Conservation (phyloP, 176 grass and related monocot species). For the Ananas comosus region DNA sequence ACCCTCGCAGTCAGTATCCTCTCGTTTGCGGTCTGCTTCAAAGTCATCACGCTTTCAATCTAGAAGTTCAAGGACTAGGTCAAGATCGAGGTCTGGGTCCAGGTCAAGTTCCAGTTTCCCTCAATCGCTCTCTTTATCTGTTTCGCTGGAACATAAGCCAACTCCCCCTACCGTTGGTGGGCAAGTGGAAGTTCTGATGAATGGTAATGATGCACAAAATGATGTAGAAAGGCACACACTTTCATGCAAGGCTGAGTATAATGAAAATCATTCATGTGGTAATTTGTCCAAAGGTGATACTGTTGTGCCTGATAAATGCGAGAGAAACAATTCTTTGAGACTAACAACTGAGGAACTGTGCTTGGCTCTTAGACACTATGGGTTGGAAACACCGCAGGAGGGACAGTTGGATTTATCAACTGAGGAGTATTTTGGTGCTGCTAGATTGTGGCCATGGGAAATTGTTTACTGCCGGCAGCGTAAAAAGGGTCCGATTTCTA, state of each 20-base stretch:
- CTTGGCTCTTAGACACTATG: constrained; percentile 28
- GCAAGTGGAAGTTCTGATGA: constrained; percentile 1
- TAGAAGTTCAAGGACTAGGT: constrained; percentile 18
- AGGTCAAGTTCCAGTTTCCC: constrained; percentile 24
- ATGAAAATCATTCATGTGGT: constrained; percentile 2
- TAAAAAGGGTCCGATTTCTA: constrained; percentile 54
- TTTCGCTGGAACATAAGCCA: constrained; percentile 23
- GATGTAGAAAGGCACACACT: constrained; percentile 13
- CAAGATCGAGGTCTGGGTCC: constrained; percentile 13
- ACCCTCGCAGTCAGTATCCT: constrained; percentile 37
- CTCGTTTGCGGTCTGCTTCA: constrained; percentile 43
- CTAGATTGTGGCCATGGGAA: constrained; percentile 52
- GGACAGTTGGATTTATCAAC: constrained; percentile 22
- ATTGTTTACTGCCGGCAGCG: constrained; percentile 32
- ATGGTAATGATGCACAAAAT: constrained; percentile 7
- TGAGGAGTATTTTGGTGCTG: constrained; percentile 46
- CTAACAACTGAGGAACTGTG: constrained; percentile 36
- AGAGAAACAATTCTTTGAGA: constrained; percentile 27
- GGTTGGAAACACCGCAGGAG: constrained; percentile 21
- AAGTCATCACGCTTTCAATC: constrained; percentile 15
- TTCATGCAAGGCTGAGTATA: constrained; percentile 5
- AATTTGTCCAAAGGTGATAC: constrained; percentile 11
- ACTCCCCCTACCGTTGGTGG: constrained; percentile 9
- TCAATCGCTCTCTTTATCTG: constrained; percentile 22
- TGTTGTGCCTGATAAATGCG: constrained; percentile 2